Evolutionary conservation across 1,139 yeast genomes (phyloP).

Genomic region (Yamadazyma aaseri): DNA sequence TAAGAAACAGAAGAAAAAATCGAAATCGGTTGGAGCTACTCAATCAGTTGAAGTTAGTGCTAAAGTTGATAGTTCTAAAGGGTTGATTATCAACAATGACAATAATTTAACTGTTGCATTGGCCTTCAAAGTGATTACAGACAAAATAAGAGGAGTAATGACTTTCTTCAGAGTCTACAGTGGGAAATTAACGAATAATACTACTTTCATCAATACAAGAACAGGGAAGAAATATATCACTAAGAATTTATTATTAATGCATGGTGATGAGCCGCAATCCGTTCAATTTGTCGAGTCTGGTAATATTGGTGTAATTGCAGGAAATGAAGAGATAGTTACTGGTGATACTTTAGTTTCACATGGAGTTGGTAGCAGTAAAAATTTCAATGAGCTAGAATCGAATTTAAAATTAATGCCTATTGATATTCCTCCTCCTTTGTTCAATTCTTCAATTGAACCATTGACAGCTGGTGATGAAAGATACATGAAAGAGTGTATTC

Average conservation of each 20-base stretch:
- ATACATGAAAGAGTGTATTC: conserved; percentile 65
- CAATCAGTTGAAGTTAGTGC: conserved; percentile 29
- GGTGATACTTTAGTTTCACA: conserved; percentile 85
- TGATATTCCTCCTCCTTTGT: conserved; percentile 87
- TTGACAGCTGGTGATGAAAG: conserved; percentile 76
- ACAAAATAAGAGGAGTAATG: conserved; percentile 79
- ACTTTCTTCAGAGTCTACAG: conserved; percentile 86
- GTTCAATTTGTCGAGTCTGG: conserved; percentile 67
- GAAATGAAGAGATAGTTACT: conserved; percentile 69
- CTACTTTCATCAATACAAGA: conserved; percentile 64
- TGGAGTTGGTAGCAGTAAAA: conserved; percentile 36
- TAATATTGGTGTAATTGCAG: conserved; percentile 86
- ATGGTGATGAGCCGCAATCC: conserved; percentile 81
- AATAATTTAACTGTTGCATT: conserved; percentile 69
- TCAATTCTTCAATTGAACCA: conserved; percentile 84
- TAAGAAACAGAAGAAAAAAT: conserved; percentile 14
- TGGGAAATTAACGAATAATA: conserved; percentile 65
- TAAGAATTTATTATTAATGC: conserved; percentile 75
- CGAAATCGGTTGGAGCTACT: conserved; percentile 5
- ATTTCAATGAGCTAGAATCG: conserved; percentile 50
- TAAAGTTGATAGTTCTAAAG: conserved; percentile 38
- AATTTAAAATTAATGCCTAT: conserved; percentile 69
- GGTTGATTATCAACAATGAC: conserved; percentile 55
- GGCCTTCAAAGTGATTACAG: conserved; percentile 89
- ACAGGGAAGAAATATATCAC: conserved; percentile 67